Base-by-base conservation (phyloP, 2,329 filamentous ascomycete genomes). In the Epichloe glyceriae region DNA sequence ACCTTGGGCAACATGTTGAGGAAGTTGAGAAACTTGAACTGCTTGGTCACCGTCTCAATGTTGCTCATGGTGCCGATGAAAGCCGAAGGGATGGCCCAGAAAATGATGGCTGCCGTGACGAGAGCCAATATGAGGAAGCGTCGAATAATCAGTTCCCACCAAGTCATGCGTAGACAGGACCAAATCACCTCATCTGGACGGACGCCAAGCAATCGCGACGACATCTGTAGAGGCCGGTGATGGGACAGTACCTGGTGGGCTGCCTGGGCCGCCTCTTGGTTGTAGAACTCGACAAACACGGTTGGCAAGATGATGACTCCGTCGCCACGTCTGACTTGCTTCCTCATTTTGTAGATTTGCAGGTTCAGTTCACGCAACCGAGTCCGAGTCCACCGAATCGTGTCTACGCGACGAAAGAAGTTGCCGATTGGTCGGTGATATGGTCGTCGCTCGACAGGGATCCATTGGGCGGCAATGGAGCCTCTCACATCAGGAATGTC, bases 231-330 rank as follows among this genome's bases (percentile, higher is more conserved):
- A 35, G 87, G 85, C 52, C 88, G 82, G 67, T 95, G 89, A 66
- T 95, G 89, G 3, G 89, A 82, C 8, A 97, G 75, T 22, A 86
- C 83, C 66, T 98, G 93, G 64, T 81, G 91, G 14, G 91, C 91
- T 49, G 79, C 76, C 67, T 98, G 90, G 14, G 93, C 93, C 51
- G 87, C 85, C 50, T 85, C 79, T 63, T 95, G 88, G 2, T 77
- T 81, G 54, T 79, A 75, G 61, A 97, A 98, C 64, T 97, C 90
- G 56, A 98, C 82, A 60, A 98, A 98, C 11, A 93, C 87, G 20
- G 88, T 84, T 14, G 84, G 80, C 34, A 88, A 72, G 55, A 80
- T 77, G 54, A 80, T 77, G 54, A 81, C 77, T 44, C 74, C 80
- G 39, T 86, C 76, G 33, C 88, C 83, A 53, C 86, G 76, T 0